Evolutionary conservation across 2,329 filamentous ascomycete genomes (phyloP).

Genomic region (Fusarium sp.): DNA sequence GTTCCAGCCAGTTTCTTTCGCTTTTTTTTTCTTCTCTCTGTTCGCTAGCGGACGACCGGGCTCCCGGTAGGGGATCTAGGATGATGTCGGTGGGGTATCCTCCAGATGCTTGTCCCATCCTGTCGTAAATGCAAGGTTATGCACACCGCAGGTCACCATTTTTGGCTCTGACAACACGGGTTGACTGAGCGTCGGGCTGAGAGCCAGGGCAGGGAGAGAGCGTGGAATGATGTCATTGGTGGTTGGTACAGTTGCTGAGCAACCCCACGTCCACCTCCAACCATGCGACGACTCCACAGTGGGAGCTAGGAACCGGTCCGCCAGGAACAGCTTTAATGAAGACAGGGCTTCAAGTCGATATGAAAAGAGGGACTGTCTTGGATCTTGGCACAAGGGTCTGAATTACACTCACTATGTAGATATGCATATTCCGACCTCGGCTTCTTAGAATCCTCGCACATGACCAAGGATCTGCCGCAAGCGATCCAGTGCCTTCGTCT

Average conservation of each 20-base stretch:
- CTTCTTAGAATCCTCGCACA: slow-evolving; percentile 46
- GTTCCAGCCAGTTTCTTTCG: slow-evolving; percentile 12
- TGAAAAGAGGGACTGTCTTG: background rate
- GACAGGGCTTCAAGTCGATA: background rate
- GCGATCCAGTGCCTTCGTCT: slow-evolving; percentile 49
- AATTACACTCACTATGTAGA: slow-evolving; percentile 1
- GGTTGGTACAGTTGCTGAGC: slow-evolving; percentile 44
- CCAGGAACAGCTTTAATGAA: background rate
- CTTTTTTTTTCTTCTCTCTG: slow-evolving; percentile 12
- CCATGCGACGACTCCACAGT: slow-evolving; percentile 11
- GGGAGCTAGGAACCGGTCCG: slow-evolving; percentile 1
- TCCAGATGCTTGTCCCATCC: slow-evolving; percentile 22
- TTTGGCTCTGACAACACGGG: slow-evolving; percentile 29
- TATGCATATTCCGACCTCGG: slow-evolving; percentile 6
- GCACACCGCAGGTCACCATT: slow-evolving; percentile 20
- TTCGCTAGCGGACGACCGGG: slow-evolving; percentile 24
- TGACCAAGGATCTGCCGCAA: slow-evolving; percentile 54
- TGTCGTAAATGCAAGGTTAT: slow-evolving; percentile 34
- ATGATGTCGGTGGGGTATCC: slow-evolving; percentile 36
- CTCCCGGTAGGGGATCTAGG: slow-evolving; percentile 33
- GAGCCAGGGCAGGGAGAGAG: slow-evolving; percentile 9
- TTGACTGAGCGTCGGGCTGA: slow-evolving; percentile 18
- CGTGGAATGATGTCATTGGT: slow-evolving; percentile 46
- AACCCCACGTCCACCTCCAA: slow-evolving; percentile 36
- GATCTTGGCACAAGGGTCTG: background rate